phyloP scores from a whole-genome alignment of 2,329 filamentous ascomycete species.

The Pseudogymnoascus sp. region DNA sequence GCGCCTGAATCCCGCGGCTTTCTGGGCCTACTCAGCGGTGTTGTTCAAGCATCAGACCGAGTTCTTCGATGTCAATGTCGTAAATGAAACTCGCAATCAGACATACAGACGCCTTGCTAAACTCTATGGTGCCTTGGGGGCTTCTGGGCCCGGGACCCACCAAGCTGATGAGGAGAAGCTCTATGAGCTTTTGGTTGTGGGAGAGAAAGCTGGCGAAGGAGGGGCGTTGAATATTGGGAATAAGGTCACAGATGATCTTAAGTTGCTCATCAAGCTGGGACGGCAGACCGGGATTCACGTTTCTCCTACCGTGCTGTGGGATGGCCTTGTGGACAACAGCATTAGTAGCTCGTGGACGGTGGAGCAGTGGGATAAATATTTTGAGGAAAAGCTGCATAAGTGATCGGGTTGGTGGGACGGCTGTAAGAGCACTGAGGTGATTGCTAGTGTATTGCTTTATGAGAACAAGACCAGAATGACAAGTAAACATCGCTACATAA shows the following conservation, averaged over 20 bases:
- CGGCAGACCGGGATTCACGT: slow-evolving; percentile 79
- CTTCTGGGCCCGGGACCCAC: neutral
- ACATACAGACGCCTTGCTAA: slow-evolving; percentile 75
- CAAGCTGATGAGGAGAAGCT: slow-evolving; percentile 60
- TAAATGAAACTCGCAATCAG: slow-evolving; percentile 74
- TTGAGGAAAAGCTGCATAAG: slow-evolving; percentile 48
- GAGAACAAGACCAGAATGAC: neutral
- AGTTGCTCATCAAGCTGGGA: slow-evolving; percentile 73
- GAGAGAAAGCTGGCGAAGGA: slow-evolving; percentile 58
- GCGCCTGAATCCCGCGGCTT: slow-evolving; percentile 58
- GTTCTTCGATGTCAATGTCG: slow-evolving; percentile 80
- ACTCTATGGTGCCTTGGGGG: slow-evolving; percentile 58
- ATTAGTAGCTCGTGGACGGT: slow-evolving; percentile 72
- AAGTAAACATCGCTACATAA: neutral
- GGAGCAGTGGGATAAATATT: slow-evolving; percentile 80
- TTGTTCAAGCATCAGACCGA: slow-evolving; percentile 60
- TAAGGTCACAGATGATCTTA: slow-evolving; percentile 74
- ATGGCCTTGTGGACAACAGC: slow-evolving; percentile 73
- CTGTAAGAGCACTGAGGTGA: neutral
- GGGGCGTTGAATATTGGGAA: slow-evolving; percentile 74
- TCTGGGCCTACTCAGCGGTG: slow-evolving; percentile 69
- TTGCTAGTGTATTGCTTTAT: neutral
- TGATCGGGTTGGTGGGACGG: neutral
- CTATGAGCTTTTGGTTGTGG: slow-evolving; percentile 60
- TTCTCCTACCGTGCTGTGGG: slow-evolving; percentile 81